Evolutionary conservation across 2,329 filamentous ascomycete species (phyloP).

Genomic region (Sarocladium oryzae): DNA sequence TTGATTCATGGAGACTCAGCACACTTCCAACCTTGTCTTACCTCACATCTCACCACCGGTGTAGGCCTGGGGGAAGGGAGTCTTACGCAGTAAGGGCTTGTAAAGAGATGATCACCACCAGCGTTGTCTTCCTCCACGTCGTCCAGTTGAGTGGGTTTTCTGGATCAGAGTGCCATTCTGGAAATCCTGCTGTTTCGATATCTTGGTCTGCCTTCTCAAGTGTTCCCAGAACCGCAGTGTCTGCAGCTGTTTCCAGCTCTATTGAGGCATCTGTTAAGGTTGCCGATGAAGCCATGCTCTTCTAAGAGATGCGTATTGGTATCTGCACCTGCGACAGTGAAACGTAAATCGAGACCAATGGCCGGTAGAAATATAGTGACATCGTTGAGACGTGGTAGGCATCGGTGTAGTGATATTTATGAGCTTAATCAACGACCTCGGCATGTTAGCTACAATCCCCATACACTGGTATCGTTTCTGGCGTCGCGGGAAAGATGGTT

Average conservation of each 20-base stretch:
- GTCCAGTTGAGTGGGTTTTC: constrained; percentile 49
- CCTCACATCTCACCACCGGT: no score
- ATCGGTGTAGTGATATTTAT: no score
- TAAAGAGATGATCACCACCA: constrained; percentile 29
- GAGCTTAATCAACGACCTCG: no score
- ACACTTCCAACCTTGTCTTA: no score
- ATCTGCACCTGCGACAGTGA: no score
- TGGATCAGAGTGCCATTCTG: constrained; percentile 29
- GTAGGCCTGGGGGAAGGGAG: constrained; percentile 10
- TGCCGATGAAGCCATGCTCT: neutral
- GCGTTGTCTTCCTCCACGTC: constrained; percentile 30
- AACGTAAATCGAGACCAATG: no score
- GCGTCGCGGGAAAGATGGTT: no score
- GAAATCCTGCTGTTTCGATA: neutral
- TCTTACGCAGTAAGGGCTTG: constrained; percentile 36
- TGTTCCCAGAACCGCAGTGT: neutral
- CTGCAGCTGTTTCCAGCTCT: neutral
- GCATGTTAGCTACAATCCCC: neutral
- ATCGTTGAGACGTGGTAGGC: no score
- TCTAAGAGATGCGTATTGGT: no score
- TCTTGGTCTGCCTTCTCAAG: neutral
- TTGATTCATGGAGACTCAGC: constrained; percentile 6
- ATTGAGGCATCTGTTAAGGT: neutral
- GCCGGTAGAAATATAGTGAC: no score
- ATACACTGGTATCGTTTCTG: no score